Evolutionary conservation across 2,329 filamentous ascomycete species (phyloP).

Genomic region (Pseudogymnoascus sp.): DNA sequence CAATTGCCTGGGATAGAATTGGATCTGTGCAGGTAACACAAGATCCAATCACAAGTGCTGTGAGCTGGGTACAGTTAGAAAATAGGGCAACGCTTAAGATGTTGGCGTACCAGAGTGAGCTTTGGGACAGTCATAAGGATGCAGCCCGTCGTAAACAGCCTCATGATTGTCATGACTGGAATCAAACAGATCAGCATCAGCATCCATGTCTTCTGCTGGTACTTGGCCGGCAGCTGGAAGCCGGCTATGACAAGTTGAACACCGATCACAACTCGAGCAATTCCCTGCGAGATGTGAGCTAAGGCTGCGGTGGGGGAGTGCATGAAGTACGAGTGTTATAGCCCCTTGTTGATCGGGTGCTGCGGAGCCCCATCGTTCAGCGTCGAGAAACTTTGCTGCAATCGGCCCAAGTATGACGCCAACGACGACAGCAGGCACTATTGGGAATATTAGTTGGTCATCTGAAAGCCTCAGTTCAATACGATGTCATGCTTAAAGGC

Average conservation of each 20-base stretch:
- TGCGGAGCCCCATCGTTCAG: constrained; percentile 18
- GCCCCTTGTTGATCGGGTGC: constrained; percentile 29
- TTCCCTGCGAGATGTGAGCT: constrained; percentile 30
- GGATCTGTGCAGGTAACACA: constrained; percentile 86
- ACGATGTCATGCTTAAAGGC: constrained; percentile 35
- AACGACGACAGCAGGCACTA: constrained; percentile 48
- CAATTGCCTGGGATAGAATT: constrained; percentile 78
- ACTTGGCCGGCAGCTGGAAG: constrained; percentile 75
- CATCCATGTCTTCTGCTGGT: constrained; percentile 68
- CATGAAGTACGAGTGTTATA: constrained; percentile 34
- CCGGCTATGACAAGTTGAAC: constrained; percentile 82
- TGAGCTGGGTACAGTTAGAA: constrained; percentile 45
- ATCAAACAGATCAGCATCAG: constrained; percentile 65
- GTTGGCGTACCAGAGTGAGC: constrained; percentile 42
- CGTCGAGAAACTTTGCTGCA: constrained; percentile 44
- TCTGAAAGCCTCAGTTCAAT: not conserved
- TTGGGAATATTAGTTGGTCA: not conserved
- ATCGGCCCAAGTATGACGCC: constrained; percentile 50
- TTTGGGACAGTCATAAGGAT: constrained; percentile 67
- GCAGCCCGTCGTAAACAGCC: constrained; percentile 66
- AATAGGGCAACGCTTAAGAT: constrained; percentile 51
- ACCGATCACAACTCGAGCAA: constrained; percentile 66
- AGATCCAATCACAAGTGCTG: constrained; percentile 67
- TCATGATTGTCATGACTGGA: constrained; percentile 77
- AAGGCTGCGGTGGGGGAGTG: not conserved